These are phyloP conservation scores for Solanum appendiculatum DNA, from an alignment of 257 asterid genomes.

Conservation along the genomic window DNA sequence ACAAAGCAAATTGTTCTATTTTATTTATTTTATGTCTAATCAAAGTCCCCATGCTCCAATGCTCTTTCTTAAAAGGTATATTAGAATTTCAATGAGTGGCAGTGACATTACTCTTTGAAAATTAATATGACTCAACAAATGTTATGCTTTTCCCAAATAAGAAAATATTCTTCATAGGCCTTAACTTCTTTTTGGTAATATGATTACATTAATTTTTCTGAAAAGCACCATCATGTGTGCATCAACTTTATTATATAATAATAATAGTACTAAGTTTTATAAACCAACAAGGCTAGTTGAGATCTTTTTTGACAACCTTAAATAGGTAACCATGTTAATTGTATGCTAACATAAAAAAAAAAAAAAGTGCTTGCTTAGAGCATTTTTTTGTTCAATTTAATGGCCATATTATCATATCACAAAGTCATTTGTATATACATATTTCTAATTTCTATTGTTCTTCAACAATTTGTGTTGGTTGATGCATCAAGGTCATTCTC, in stretches of 20 bases:
- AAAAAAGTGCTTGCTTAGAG: not conserved
- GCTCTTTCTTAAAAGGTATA: not conserved
- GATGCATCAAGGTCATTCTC: not conserved
- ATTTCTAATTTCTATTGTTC: conserved; percentile 4
- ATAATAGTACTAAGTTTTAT: not conserved
- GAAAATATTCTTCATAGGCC: not conserved
- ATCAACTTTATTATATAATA: not conserved
- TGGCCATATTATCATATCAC: not conserved
- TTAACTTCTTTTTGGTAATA: not conserved
- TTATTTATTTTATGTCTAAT: not conserved
- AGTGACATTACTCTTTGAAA: not conserved
- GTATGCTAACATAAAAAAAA: not conserved
- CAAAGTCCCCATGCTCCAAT: not conserved
- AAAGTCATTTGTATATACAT: not conserved
- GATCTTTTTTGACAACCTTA: conserved; percentile 7
- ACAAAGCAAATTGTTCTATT: not conserved
- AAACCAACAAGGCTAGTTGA: not conserved
- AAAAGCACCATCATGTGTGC: conserved; percentile 7
- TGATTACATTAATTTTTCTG: not conserved
- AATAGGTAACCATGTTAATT: conserved; percentile 5
- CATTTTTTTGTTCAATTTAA: not conserved
- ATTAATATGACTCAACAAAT: not conserved
- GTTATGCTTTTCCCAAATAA: not conserved
- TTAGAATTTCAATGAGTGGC: not conserved
- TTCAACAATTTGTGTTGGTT: not conserved